phyloP scores from a whole-genome alignment of 2,329 filamentous ascomycete genomes.

The Cercospora sp. region DNA sequence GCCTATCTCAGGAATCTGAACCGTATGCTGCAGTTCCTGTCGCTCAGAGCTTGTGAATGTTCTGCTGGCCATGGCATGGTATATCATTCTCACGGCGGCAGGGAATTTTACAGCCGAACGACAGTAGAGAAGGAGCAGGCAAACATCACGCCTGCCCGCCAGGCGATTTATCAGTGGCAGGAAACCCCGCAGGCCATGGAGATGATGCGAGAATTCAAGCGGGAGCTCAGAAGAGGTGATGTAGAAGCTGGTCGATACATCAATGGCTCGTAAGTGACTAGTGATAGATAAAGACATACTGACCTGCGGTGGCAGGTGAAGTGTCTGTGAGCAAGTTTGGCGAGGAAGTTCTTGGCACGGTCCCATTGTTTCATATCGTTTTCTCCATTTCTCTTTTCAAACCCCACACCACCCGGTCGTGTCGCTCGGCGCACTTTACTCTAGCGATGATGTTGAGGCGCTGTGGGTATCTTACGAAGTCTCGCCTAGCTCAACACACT shows the following conservation, averaged over 20 bases:
- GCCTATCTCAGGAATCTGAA: constrained; percentile 9
- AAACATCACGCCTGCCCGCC: constrained; percentile 1
- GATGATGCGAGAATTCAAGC: constrained; percentile 7
- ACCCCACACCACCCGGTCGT: not conserved
- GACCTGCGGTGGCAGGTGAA: not conserved
- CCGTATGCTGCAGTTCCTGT: constrained; percentile 4
- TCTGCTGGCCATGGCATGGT: not conserved
- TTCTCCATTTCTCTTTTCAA: not conserved
- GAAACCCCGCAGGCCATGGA: not conserved
- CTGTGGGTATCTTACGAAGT: not conserved
- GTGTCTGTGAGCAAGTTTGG: not conserved
- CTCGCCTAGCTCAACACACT: not conserved
- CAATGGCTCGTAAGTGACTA: not conserved
- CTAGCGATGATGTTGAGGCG: not conserved
- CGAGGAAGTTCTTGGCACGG: not conserved
- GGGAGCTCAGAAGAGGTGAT: constrained; percentile 1
- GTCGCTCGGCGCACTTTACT: not conserved
- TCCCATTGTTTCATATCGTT: not conserved
- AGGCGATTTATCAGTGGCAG: constrained; percentile 10
- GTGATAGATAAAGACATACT: not conserved
- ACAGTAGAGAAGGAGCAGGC: constrained; percentile 1
- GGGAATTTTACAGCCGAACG: not conserved
- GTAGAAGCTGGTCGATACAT: not conserved
- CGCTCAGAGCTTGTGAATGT: not conserved
- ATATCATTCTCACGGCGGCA: constrained; percentile 3